These are phyloP conservation scores for Pseudogymnoascus sp. DNA, from an alignment of 2,329 filamentous ascomycete genomes.

Conservation along the genomic window DNA sequence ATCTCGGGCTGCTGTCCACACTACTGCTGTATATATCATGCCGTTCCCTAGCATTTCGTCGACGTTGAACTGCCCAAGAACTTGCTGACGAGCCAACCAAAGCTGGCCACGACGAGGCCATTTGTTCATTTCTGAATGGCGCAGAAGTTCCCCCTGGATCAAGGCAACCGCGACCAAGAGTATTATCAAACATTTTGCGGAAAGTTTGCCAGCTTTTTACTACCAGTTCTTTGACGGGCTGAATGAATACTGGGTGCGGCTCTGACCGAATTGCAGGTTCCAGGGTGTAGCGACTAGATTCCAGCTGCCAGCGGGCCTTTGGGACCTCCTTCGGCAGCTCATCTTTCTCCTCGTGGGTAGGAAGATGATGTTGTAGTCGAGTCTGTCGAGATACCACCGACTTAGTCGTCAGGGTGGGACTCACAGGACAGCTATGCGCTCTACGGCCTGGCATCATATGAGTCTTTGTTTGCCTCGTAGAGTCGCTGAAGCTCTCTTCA, in stretches of 20 bases:
- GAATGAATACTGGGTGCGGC: constrained; percentile 25
- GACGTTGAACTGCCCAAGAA: constrained; percentile 13
- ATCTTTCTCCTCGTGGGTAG: constrained; percentile 10
- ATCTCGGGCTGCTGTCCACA: constrained; percentile 15
- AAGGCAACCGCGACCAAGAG: constrained; percentile 16
- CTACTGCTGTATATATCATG: constrained; percentile 25
- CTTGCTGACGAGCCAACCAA: background rate
- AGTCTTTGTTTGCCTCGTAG: background rate
- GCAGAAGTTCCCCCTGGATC: background rate
- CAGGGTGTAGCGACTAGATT: constrained; percentile 14
- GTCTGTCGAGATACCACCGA: background rate
- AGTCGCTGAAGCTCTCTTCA: background rate
- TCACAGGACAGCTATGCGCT: background rate
- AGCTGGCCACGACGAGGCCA: background rate
- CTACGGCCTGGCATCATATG: background rate
- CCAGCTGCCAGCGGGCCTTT: constrained; percentile 4
- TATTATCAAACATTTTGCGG: constrained; percentile 22
- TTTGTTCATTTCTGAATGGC: background rate
- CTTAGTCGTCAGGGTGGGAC: background rate
- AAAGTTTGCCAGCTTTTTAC: constrained; percentile 25
- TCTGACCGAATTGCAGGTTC: constrained; percentile 24
- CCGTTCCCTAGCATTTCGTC: constrained; percentile 23
- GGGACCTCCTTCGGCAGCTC: constrained; percentile 13
- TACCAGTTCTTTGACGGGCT: constrained; percentile 26
- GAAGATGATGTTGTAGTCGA: constrained; percentile 12